Percentiles rank a stretch among this genome's conserved stretches.
These are phyloP conservation scores for Populus tomentosa DNA, from an alignment of 441 rosid species.

Conservation along the genomic window DNA sequence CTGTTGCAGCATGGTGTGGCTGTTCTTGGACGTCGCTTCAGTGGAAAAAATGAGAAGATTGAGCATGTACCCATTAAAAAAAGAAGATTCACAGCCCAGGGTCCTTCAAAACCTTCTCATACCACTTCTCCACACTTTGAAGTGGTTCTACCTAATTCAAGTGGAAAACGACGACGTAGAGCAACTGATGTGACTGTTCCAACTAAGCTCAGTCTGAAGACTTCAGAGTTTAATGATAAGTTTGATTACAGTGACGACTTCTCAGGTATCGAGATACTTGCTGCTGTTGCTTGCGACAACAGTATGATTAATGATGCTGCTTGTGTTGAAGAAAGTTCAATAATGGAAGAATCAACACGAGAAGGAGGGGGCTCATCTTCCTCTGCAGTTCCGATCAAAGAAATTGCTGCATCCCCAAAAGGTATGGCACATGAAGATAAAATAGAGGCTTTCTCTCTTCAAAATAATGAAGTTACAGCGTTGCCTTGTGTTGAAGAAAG, in stretches of 20 bases:
- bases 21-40: constrained; percentile 40
- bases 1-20: constrained; percentile 47
- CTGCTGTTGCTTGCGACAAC: constrained; percentile 44
- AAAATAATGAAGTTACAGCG: no score
- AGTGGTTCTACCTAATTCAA: constrained; percentile 19
- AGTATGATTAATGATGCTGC: constrained; percentile 21
- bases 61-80: constrained; percentile 55
- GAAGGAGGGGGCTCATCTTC: constrained; percentile 18
- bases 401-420: constrained; percentile 14
- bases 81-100: constrained; percentile 30
- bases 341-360: constrained; percentile 16
- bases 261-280: constrained; percentile 60
- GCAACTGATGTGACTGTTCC: constrained; percentile 13
- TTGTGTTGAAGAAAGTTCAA: constrained; percentile 10
- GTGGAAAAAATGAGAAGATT: constrained; percentile 36
- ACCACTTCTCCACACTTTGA: constrained; percentile 17
- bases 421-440: constrained; percentile 18
- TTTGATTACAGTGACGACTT: constrained; percentile 32
- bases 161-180: constrained; percentile 3
- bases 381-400: not conserved
- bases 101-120: constrained; percentile 28
- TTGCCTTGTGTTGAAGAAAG: constrained; percentile 6
- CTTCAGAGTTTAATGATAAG: constrained; percentile 13
- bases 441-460: not conserved
- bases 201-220: constrained; percentile 15